A percentile compares a stretch with the other conserved stretches of the same genome.
phyloP scores from a whole-genome alignment of 73 alveolate species.

The Tetrahymena malaccensis region DNA sequence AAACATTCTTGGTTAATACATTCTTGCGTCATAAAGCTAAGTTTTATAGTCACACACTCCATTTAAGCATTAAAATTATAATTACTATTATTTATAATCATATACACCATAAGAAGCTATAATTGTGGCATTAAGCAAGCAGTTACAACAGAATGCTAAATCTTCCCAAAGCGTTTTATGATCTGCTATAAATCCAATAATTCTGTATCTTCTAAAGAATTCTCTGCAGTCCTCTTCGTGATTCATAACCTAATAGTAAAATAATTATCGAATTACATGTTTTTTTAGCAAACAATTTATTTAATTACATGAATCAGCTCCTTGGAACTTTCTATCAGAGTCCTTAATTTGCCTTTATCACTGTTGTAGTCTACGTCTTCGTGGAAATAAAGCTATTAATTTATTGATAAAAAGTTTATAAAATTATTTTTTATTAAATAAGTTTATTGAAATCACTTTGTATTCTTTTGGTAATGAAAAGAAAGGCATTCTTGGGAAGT shows the following conservation, averaged over 20 bases:
- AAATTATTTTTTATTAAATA: too few species aligned
- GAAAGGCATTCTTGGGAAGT: slow-evolving; percentile 32
- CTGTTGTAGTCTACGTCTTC: slow-evolving; percentile 80
- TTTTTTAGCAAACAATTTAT: background rate
- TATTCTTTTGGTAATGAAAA: slow-evolving; percentile 27
- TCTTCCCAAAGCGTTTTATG: slow-evolving; percentile 37
- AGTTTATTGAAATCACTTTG: background rate
- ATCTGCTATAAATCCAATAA: slow-evolving; percentile 27
- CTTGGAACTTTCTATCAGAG: slow-evolving; percentile 65
- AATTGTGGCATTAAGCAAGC: slow-evolving; percentile 6
- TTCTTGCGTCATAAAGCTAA: background rate
- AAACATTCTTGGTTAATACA: slow-evolving; percentile 22
- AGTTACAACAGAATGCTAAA: slow-evolving; percentile 17
- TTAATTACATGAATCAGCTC: slow-evolving; percentile 88
- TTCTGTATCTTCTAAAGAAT: slow-evolving; percentile 10
- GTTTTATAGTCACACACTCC: background rate
- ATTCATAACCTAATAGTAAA: slow-evolving; percentile 6
- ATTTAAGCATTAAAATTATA: background rate
- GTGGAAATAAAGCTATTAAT: slow-evolving; percentile 33
- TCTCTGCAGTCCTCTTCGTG: slow-evolving; percentile 32
- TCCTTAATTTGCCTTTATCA: slow-evolving; percentile 52
- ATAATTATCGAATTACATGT: background rate
- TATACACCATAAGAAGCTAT: slow-evolving; percentile 7
- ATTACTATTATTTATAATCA: background rate
- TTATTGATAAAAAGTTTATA: background rate